A percentile compares a stretch with the other conserved stretches of the same genome.
phyloP scores from a whole-genome alignment of 78 protist species.

The Thecamonas trahens region DNA sequence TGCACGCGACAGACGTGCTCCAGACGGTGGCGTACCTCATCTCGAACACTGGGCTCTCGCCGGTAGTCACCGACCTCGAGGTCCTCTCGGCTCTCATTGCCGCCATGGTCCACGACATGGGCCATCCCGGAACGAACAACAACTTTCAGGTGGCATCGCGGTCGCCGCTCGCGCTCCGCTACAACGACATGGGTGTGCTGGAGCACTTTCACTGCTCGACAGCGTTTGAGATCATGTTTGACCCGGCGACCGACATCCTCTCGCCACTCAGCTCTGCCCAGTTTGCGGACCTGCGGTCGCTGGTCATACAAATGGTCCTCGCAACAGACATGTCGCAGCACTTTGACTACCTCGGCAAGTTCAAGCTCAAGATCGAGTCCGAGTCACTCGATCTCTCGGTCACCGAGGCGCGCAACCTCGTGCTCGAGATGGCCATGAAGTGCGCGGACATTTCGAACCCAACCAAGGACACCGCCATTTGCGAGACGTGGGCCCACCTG shows the following conservation, averaged over 20 bases:
- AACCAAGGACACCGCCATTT: not conserved
- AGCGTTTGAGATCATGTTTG: not conserved
- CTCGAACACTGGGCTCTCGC: not conserved
- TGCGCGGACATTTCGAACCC: conserved; percentile 1
- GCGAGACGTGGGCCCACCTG: not conserved
- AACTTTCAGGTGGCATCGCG: not conserved
- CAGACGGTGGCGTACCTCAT: conserved; percentile 17
- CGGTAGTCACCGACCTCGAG: not conserved
- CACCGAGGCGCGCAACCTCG: not conserved
- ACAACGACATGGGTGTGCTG: not conserved
- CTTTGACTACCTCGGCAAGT: not conserved
- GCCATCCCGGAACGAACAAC: conserved; percentile 3
- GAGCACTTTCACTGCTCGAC: conserved; percentile 4
- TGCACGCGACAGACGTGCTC: conserved; percentile 51
- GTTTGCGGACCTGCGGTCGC: not conserved
- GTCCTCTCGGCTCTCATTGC: not conserved
- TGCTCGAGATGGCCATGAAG: not conserved
- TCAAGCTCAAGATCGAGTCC: not conserved
- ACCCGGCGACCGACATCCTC: not conserved
- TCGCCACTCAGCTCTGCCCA: not conserved
- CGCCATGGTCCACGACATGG: not conserved
- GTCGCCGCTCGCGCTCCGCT: not conserved
- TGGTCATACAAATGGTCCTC: not conserved
- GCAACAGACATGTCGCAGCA: conserved; percentile 15
- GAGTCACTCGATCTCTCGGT: not conserved